Percentiles rank a stretch among this genome's conserved stretches.
These are phyloP conservation scores for Populus euphratica DNA, from an alignment of 345 rosid genomes.

Conservation along the genomic window DNA sequence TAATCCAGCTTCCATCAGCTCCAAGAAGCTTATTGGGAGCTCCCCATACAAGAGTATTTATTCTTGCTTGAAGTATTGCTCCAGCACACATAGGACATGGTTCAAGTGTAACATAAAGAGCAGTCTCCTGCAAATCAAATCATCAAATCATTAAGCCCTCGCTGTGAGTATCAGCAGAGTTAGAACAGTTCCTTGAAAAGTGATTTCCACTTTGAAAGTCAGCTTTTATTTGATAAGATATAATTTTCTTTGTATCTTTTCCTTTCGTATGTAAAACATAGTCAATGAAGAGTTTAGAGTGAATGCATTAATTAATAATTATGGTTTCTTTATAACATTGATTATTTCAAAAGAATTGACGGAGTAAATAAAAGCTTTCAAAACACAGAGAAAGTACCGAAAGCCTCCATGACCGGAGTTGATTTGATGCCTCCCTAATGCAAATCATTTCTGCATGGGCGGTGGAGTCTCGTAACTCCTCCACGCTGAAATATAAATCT, in stretches of 20 bases:
- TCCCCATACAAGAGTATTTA: constrained; percentile 90
- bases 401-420: constrained; percentile 79
- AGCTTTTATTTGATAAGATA: not conserved
- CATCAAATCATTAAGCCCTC: not conserved
- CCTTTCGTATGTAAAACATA: not conserved
- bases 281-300: not conserved
- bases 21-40: constrained; percentile 99
- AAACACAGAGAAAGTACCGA: constrained; percentile 45
- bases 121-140: constrained; percentile 49
- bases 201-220: not conserved
- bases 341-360: not conserved
- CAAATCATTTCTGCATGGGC: constrained; percentile 98
- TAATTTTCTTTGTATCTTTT: not conserved
- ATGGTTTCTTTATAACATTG: not conserved
- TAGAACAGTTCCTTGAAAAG: not conserved
- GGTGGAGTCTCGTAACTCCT: constrained; percentile 88
- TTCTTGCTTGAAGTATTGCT: constrained; percentile 93
- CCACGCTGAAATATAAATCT: constrained; percentile 64
- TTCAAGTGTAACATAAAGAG: constrained; percentile 91
- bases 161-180: not conserved
- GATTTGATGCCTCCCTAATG: constrained; percentile 81
- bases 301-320: not conserved
- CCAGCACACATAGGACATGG: constrained; percentile 99
- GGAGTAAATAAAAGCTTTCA: not conserved
- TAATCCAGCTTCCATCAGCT: constrained; percentile 97